Base-by-base conservation (phyloP, 2,329 filamentous ascomycete genomes). In the Beauveria pseudobassiana region DNA sequence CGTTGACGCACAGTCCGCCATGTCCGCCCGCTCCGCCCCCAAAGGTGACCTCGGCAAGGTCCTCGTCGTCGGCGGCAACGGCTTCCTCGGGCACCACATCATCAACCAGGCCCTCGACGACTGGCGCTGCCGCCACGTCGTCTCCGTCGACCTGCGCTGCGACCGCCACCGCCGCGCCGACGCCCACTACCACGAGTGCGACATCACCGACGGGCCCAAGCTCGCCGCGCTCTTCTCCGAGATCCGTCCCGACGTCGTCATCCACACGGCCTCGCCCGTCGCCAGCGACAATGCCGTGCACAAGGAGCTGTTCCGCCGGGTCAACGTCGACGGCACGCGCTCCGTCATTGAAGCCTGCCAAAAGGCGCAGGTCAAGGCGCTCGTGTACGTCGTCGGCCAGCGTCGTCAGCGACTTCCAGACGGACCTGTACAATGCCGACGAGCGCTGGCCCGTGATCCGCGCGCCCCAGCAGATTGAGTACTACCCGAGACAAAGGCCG, bases 361-460 rank as follows among this genome's bases (percentile, higher is more conserved):
- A 70, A 79, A 83, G 66, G 82, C 83, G 43, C 87, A 83, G 64
- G 91, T 93, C 69, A 90, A 87, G 75, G 90, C 84, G 0, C 86
- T 98, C 65, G 90, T 98, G 52, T 96, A 93, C 93, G 20, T 95
- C 90, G 74, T 95, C 89, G 59, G 89, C 90, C 59, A 96, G 91
- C 64, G 88, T 96, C 64, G 80, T 96, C 65, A 88, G 90, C 71
- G 92, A 98, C 75, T 93, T 93, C 67, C 79, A 82, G 64, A 84
- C 78, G 64, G 90, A 96, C 72, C 82, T 96, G 72, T 82, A 87
- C 73, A 93, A 96, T 73, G 91, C 91, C 66, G 88, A 93, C 74
- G 93, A 98, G 80, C 79, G 83, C 52, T 91, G 89, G 82, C 91
- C 91, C 30, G 82, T 89, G 55, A 87, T 95, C 58, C 81, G 85